Base-by-base conservation (phyloP, 2,329 filamentous ascomycete genomes). In the Penicillium sclerotiorum region DNA sequence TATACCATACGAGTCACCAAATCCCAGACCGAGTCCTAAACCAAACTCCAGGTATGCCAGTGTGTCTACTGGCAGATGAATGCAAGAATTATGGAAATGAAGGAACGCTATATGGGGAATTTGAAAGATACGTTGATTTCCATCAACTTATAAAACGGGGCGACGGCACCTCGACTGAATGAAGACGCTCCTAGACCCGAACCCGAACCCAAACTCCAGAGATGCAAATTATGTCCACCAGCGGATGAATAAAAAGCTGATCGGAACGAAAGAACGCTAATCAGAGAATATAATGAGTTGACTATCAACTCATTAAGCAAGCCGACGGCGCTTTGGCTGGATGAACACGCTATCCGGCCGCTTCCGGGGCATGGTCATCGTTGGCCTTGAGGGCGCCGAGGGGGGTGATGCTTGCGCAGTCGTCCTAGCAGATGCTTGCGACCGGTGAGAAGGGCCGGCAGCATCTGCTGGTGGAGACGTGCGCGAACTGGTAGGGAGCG, bases 311-410 rank as follows among this genome's bases (percentile, higher is more conserved):
- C 23, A 23, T 45, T 15, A 47, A 9, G n/a, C n/a, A 23, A 41
- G 12, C 2, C 47, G 40, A 37, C 50, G 53, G 28, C 52, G 53
- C 25, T 60, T 60, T 13, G 52, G 54, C 40, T 53, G 56, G n/a
- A 60, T 55, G 41, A 60, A 59, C 5, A 47, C 28, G 12, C 36
- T 47, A 17, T 47, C 45, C 8, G 36, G 36, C 13, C 45, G 36
- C 18, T 47, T 47, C 5, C 45, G 45, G 41, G 35, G 32, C 20
- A 47, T 39, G 25, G 20, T 37, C n/a, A n/a, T n/a, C n/a, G n/a
- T n/a, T n/a, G n/a, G n/a, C n/a, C n/a, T n/a, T n/a, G 45, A 37
- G 21, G 28, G 23, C 8, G 45, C 11, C 12, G 45, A 8, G 8
- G 44, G 6, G 15, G n/a, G n/a, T n/a, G n/a, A n/a, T n/a, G 57